Conservation (phyloP, 2,329 filamentous ascomycete genomes). For the Fusarium mundagurra region DNA sequence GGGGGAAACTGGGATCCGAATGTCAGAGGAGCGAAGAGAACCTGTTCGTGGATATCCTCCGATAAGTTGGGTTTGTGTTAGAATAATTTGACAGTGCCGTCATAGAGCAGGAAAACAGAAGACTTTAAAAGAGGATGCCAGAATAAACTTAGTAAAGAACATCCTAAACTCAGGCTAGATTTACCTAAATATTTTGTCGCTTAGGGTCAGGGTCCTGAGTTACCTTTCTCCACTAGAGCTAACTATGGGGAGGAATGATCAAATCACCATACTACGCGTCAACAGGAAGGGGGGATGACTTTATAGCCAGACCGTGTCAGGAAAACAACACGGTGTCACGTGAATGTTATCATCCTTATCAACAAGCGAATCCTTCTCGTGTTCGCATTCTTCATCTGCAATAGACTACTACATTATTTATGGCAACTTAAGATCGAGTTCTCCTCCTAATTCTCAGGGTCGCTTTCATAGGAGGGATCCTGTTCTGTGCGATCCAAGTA, state of each 20-base stretch:
- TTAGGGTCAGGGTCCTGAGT: neutral
- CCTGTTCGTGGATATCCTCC: neutral
- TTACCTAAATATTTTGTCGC: neutral
- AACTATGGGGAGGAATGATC: neutral
- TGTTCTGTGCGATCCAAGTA: slow-evolving; percentile 7
- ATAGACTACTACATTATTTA: too few species aligned
- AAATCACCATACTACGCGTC: neutral
- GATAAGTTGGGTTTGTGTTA: neutral
- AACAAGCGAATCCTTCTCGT: neutral
- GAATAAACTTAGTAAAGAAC: neutral
- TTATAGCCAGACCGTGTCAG: neutral
- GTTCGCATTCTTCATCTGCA: neutral
- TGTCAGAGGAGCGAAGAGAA: neutral
- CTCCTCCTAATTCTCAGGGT: neutral
- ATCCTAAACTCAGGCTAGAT: neutral
- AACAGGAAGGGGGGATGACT: neutral
- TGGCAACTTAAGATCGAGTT: neutral
- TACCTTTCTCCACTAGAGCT: neutral
- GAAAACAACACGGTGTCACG: neutral
- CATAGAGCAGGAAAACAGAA: too few species aligned
- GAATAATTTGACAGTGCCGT: neutral
- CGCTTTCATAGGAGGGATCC: slow-evolving; percentile 6
- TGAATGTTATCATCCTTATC: neutral
- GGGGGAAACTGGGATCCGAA: neutral
- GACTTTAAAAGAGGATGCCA: too few species aligned